Base-by-base conservation (phyloP, 208 protist species). In the Leishmania aethiopica region DNA sequence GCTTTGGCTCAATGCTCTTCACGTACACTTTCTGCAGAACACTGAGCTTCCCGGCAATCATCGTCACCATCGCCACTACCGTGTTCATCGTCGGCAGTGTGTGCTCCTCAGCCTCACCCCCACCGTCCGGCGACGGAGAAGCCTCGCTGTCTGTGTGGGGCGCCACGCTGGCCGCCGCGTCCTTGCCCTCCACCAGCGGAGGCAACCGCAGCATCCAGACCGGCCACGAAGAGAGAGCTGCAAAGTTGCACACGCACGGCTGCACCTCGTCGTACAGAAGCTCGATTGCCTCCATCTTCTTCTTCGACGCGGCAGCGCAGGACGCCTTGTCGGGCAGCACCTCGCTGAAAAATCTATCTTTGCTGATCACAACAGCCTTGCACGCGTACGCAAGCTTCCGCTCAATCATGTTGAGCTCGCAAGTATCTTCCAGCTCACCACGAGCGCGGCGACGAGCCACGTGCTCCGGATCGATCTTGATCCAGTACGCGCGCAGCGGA, bases 351-450 rank as follows among this genome's bases (percentile, higher is more conserved):
- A 86, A 83, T 57, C 79, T 83, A 35, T 86, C 83, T 51, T 78
- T 86, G 53, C 73, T 71, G n/a, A 86, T 28, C 64, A 86, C 77
- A 2, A 66, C 75, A 17, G 88, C 88, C 69, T 76, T 88, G 86
- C 89, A 95, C 66, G 92, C 94, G 81, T 95, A 97, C 57, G 94
- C 94, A 4, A 97, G 78, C 78, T 88, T 94, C 35, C 90, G 88
- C 78, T 97, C 88, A 22, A 96, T 60, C 53, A 90, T 84, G 66
- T 84, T 97, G 35, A 97, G 87, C 47, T 93, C 88, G n/a, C 93
- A 91, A 55, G 82, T 79, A 77, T 90, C 87, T 59, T 93, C 82
- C 66, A 60, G 81, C 40, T 84, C 86, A 15, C 79, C 83, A 2
- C 87, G 87, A 19, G 79, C 82, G 32, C 90, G 89, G 47, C 84